A percentile compares a stretch with the other conserved stretches of the same genome.
Evolutionary conservation across 1,139 yeast species (phyloP).

Genomic region (Geotrichum carabidarum): DNA sequence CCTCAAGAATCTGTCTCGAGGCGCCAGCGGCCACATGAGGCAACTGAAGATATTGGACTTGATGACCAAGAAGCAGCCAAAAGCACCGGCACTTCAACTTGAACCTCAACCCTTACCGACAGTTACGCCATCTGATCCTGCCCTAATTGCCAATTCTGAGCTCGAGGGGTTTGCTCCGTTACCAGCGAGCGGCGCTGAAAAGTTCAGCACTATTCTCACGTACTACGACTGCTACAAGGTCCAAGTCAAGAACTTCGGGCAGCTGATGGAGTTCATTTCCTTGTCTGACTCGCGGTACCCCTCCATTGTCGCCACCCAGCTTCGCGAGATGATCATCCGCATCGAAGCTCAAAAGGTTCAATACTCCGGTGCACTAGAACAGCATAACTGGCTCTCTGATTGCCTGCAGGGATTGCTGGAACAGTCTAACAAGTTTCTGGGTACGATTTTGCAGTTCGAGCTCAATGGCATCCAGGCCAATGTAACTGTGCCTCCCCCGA

Average conservation of each 20-base stretch:
- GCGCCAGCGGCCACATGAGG: too few relatives aligned
- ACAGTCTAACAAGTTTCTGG: background rate
- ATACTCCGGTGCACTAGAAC: background rate
- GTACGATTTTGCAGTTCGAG: background rate
- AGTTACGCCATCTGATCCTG: background rate
- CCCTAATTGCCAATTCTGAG: background rate
- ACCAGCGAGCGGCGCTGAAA: background rate
- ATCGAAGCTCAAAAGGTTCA: slow-evolving; percentile 5
- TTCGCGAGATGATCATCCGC: background rate
- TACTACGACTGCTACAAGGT: slow-evolving; percentile 11
- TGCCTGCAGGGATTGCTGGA: background rate
- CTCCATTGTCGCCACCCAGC: slow-evolving; percentile 1
- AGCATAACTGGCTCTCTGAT: background rate
- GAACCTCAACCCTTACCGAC: background rate
- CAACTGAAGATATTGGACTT: too few relatives aligned
- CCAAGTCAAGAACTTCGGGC: background rate
- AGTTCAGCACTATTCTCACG: background rate
- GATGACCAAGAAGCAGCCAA: too few relatives aligned
- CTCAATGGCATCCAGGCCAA: background rate
- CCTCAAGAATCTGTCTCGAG: background rate
- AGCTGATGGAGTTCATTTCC: background rate
- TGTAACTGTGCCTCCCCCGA: too few relatives aligned
- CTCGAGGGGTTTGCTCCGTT: background rate
- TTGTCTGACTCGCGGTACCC: slow-evolving; percentile 5
- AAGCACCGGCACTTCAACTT: too few relatives aligned